Evolutionary conservation across 768 basidiomycete species (phyloP), one percentile per base, ranked within the genome.

Genomic region (Nidularia pulvinata): DNA sequence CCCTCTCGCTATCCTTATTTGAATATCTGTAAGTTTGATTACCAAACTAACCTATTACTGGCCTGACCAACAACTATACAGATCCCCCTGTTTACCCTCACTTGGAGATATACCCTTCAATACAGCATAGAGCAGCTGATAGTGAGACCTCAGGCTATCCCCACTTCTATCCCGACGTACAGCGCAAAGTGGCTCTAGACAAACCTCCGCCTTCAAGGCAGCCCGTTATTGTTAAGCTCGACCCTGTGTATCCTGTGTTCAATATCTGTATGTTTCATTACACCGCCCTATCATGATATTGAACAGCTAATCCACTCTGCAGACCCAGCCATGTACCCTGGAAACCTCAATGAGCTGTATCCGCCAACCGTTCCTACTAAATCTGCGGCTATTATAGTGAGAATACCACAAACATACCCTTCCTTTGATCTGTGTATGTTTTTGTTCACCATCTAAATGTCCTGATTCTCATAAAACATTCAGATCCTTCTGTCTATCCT

Each of bases 321-420:
- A 70, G 69, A 73, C 60, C 65, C 69, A 5, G 59, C 62, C 1
- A 57, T 67, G 1, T 81, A 80, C 62, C 78, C 71, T 37, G 50
- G 68, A 55, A 66, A 73, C 48, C 55, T 66, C 39, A 51, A 66
- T 16, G 67, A 64, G 52, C 68, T 69, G n/a, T 36, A 60, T n/a
- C 19, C 58, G 10, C 19, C 19, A 19, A 19, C 19, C 19, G 19
- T 19, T 19, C 19, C 19, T 19, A 19, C 19, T 19, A 19, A 19
- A 19, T 19, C 19, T 19, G 19, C 19, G 19, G 19, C 19, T 19
- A 19, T 19, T 19, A 19, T 19, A 19, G 19, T 19, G 19, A 19
- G 19, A 19, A 19, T 19, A 19, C 19, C 19, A 19, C 19, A 19
- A 19, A 19, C 19, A 19, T 19, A 19, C 19, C 19, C 19, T 19